Percentiles rank a stretch among this genome's conserved stretches.
phyloP scores from a whole-genome alignment of 208 protist genomes.

The Crithidia thermophila region DNA sequence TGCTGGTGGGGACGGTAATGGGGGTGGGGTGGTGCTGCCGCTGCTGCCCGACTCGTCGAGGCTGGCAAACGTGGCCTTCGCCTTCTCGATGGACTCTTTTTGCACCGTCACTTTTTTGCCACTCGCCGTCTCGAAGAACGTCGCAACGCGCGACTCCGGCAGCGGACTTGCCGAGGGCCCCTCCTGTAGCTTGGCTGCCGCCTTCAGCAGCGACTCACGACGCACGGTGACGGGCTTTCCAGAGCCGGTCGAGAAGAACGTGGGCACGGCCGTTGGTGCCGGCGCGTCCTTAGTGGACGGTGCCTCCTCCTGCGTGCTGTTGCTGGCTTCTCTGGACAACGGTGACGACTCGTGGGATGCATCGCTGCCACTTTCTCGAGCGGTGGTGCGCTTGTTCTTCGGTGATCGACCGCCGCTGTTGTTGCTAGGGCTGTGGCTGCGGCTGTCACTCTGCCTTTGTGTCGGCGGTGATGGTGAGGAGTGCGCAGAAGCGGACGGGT shows the following conservation, averaged over 20 bases:
- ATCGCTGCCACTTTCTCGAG: background rate
- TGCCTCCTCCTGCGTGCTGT: background rate
- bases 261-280: slow-evolving; percentile 10
- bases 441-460: background rate
- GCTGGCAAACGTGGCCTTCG: background rate
- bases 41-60: background rate
- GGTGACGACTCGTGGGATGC: background rate
- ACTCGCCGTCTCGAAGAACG: slow-evolving; percentile 5
- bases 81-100: slow-evolving; percentile 3
- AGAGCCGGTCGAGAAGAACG: slow-evolving; percentile 41
- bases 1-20: too few species aligned
- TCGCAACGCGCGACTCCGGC: background rate
- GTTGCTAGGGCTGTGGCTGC: too few species aligned
- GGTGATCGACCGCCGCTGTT: background rate
- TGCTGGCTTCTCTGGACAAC: background rate
- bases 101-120: slow-evolving; percentile 11
- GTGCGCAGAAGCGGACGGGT: background rate
- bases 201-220: slow-evolving; percentile 23
- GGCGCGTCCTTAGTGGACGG: background rate
- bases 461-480: slow-evolving; percentile 1
- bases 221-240: slow-evolving; percentile 39
- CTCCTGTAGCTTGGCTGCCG: slow-evolving; percentile 11
- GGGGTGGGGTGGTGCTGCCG: too few species aligned
- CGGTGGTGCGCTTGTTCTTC: background rate
- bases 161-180: background rate